Base-by-base conservation (phyloP, 2,329 filamentous ascomycete genomes). In the Nemania sp. region DNA sequence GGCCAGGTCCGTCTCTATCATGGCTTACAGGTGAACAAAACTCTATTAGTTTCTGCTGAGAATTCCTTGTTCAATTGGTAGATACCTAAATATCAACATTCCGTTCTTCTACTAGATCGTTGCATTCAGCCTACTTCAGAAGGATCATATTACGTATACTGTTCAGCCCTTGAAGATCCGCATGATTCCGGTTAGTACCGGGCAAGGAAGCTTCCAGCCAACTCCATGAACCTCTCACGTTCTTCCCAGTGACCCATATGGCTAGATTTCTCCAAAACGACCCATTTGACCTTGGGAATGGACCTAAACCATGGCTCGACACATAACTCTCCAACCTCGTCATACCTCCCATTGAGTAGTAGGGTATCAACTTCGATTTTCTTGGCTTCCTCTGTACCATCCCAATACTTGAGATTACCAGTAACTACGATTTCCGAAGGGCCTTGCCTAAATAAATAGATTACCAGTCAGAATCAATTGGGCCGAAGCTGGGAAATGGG, bases 281-380 rank as follows among this genome's bases (percentile, higher is more conserved):
- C 28, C 30, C 42, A 45, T 31, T 34, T 45, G 28, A 45, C 42
- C 11, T n/a, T 20, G 11, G 42, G 42, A 14, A 45, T 45, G 3
- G 24, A n/a, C 12, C 20, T 23, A 6, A 45, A 34, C 39, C n/a
- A 41, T 3, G 39, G 39, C 23, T 41, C 39, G 23, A 41, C 39
- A 8, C 39, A 41, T 2, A 41, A 7, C 5, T 41, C 23, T 11
- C 12, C 23, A 2, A 41, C 23, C 20, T 41, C 39, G 23, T 41
- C 39, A 14, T 41, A 41, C 17, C 20, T 41, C 2, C 39, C 39
- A 11, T 41, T 41, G 22, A 41, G 7, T 2, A 28, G 8, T 8
- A 41, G 23, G 2, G 39, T 41, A 11, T 28, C 39, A 4, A 26
- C 39, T 5, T 31, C n/a, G 28, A 31, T 31, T 3, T 31, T 31